Base-by-base conservation (phyloP, 257 asterid genomes). In the Solanum commersonii region DNA sequence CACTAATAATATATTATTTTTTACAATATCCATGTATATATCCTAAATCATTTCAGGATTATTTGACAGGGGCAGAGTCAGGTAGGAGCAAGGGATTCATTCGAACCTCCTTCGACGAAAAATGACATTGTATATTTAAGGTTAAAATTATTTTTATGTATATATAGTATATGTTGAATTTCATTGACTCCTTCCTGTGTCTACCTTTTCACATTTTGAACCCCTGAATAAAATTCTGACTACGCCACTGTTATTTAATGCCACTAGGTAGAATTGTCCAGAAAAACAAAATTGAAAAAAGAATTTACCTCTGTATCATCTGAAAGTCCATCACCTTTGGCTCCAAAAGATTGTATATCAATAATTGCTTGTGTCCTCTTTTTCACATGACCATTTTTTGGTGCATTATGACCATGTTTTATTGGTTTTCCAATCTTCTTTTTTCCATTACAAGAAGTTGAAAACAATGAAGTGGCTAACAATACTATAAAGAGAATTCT, bases 291-390 rank as follows among this genome's bases (percentile, higher is more conserved):
- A 38, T 67, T 7, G 20, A 49, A 35, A 59, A 12, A 25, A 23
- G 68, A 29, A 22, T 15, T 13, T 91, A 95, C 99, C 98, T 90
- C 84, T 29, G 92, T 90, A 91, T 95, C 95, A 89, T 97, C 97
- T 27, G 92, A 78, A 49, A 83, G 74, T 29, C 93, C 95, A 27
- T 96, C 95, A 18, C 93, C 95, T 89, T 87, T 94, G 87, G 99
- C 98, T 90, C 99, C 98, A 87, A 93, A 97, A 84, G 67, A 87
- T 33, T 95, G 95, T 31, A 95, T 92, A 90, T 96, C 91, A 38
- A 88, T 10, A 59, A 86, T 49, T 63, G 91, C 4, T 31, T 88
- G 68, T 16, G 42, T 82, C 22, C 9, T 87, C 46, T n/a, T 78
- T 16, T 25, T 49, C 52, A 86, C 34, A 23, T 25, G 77, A 40